Evolutionary conservation across 176 grass and related monocot genomes (phyloP), one percentile per base, ranked within the genome.

Genomic region (Areca catechu): DNA sequence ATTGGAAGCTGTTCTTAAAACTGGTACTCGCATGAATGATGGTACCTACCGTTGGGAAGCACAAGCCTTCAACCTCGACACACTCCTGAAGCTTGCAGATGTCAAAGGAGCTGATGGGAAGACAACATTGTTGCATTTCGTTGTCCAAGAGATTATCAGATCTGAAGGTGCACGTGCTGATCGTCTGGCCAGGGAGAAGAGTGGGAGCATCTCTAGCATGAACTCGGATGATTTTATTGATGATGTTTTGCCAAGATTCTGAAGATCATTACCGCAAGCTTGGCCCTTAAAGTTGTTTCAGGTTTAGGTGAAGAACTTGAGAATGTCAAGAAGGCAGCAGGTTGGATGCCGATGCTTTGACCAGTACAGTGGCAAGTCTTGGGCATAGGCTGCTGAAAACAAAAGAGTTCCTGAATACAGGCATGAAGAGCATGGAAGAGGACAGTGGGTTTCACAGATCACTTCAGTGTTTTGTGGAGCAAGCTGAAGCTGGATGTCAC

Each of bases 1-100:
- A 64, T 63, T 98, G 61, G 93, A 98, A 80, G 93, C 87, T 2
- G 84, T 92, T 16, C 80, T 98, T 58, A 98, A 98, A 77, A 85
- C 85, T 5, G 87, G 93, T 16, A 92, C 92, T 59, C 76, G 78
- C 14, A 92, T 98, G 77, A 98, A 98, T 71, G 74, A 76, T 61
- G 93, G 86, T 71, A 89, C 93, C 16, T 85, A 80, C 73, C 88
- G 87, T 70, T 84, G 88, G 55, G 83, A 52, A 58, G 93, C 93
- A 62, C 80, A 85, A 58, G 84, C 88, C 51, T 85, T 98, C 68
- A 98, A 87, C 69, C 78, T 98, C 4, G 88, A 98, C 76, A 98
- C 80, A 4, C 79, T 98, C 19, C 72, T 89, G 19, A 92, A 98
- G 80, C 47, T 98, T 29, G 69, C 80, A 51, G 93, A 92, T 50